phyloP scores from a whole-genome alignment of 129 eudicot genomes.

The Helichrysum umbraculigerum region DNA sequence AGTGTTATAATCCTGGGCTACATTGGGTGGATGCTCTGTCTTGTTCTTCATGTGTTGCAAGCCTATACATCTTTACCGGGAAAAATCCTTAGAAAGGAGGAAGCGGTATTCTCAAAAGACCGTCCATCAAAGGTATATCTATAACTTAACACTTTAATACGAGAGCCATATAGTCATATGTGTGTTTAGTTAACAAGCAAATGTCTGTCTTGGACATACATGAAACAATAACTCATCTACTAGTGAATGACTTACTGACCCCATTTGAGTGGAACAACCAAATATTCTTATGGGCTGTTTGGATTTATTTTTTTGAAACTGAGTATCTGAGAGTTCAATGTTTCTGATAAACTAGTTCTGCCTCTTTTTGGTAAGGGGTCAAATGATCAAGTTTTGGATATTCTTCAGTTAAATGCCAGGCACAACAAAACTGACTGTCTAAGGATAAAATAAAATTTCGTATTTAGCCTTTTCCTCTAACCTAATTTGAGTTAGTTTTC shows the following conservation, averaged over 20 bases:
- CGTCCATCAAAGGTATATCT: constrained; percentile 53
- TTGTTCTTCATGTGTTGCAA: constrained; percentile 87
- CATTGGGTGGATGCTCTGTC: constrained; percentile 91
- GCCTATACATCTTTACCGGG: constrained; percentile 73
- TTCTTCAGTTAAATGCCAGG: not conserved
- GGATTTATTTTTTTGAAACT: not conserved
- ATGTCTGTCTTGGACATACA: not conserved
- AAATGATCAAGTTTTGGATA: not conserved
- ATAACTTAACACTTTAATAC: not conserved
- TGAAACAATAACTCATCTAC: not conserved
- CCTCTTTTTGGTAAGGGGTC: not conserved
- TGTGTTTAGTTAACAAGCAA: not conserved
- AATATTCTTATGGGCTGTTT: not conserved
- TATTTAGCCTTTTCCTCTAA: not conserved
- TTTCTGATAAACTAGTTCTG: not conserved
- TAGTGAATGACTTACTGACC: not conserved
- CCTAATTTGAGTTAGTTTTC: not conserved
- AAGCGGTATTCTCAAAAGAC: constrained; percentile 45
- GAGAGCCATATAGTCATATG: not conserved
- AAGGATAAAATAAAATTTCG: not conserved
- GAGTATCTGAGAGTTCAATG: not conserved
- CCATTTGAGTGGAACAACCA: not conserved
- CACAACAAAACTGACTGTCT: not conserved
- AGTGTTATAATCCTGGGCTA: constrained; percentile 84
- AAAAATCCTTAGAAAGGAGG: constrained; percentile 55